Percentiles rank a stretch among this genome's conserved stretches.
Conservation (phyloP, 352 stramenopile species). For the Pythium insidiosum region DNA sequence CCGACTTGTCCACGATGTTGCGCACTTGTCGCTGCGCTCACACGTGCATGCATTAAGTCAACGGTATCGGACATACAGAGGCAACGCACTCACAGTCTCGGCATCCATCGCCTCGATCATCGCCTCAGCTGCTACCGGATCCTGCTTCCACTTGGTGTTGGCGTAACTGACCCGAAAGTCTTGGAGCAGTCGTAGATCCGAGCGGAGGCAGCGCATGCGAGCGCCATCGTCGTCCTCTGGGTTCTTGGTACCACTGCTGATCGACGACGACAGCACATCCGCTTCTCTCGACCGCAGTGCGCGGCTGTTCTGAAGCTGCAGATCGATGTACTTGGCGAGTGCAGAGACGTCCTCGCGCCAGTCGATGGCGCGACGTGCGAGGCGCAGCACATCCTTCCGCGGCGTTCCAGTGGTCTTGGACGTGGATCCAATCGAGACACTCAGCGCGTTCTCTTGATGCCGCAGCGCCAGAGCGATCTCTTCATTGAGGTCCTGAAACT, state of each 20-base stretch:
- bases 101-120: conserved; percentile 2
- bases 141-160: conserved; percentile 19
- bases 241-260: conserved; percentile 19
- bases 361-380: conserved; percentile 45
- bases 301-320: conserved; percentile 65
- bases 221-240: conserved; percentile 37
- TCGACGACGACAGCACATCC: conserved; percentile 24
- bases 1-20: conserved; percentile 44
- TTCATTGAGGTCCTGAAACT: conserved; percentile 68
- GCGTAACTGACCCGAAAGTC: conserved; percentile 44
- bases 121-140: conserved; percentile 19
- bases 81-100: conserved; percentile 1
- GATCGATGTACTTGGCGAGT: conserved; percentile 63
- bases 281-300: conserved; percentile 47
- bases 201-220: conserved; percentile 21
- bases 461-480: conserved; percentile 44
- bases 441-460: conserved; percentile 42
- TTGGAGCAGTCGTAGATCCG: conserved; percentile 49
- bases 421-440: conserved; percentile 7
- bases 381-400: conserved; percentile 34
- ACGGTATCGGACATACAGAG: no score
- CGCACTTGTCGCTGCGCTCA: conserved; percentile 33
- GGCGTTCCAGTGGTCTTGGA: conserved; percentile 6
- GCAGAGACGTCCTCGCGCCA: conserved; percentile 69
- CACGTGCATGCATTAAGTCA: no score